phyloP scores from a whole-genome alignment of 73 alveolate genomes.

The Tetrahymena malaccensis region DNA sequence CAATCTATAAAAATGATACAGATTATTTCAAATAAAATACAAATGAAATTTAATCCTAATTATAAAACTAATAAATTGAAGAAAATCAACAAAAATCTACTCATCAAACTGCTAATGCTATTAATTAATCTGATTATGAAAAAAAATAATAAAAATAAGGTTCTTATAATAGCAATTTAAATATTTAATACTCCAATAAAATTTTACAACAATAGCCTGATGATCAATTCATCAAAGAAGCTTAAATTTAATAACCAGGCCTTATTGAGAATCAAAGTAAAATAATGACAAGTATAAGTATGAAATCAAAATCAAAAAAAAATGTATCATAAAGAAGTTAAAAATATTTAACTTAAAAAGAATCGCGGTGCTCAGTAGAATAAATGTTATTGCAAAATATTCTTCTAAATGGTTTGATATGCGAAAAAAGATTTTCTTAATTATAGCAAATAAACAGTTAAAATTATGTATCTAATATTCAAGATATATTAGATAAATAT shows the following conservation, averaged over 20 bases:
- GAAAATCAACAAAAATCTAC: too few species aligned
- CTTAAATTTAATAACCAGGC: too few species aligned
- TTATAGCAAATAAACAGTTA: background rate
- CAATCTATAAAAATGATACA: background rate
- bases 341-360: background rate
- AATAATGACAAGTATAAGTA: background rate
- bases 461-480: background rate
- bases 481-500: background rate
- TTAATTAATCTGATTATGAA: background rate
- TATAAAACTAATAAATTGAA: background rate
- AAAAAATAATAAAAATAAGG: too few species aligned
- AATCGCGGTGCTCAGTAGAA: background rate
- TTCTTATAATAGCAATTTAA: background rate
- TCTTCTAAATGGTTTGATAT: background rate
- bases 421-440: background rate
- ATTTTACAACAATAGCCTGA: background rate
- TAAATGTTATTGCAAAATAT: background rate
- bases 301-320: background rate
- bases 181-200: background rate
- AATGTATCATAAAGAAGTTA: background rate
- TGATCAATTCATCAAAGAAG: background rate
- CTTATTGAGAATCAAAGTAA: background rate
- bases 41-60: too few species aligned
- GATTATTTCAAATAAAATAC: background rate
- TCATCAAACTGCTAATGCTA: too few species aligned